Percentiles rank a stretch among this genome's conserved stretches.
phyloP scores from a whole-genome alignment of 208 protist species.

The Leishmania major region DNA sequence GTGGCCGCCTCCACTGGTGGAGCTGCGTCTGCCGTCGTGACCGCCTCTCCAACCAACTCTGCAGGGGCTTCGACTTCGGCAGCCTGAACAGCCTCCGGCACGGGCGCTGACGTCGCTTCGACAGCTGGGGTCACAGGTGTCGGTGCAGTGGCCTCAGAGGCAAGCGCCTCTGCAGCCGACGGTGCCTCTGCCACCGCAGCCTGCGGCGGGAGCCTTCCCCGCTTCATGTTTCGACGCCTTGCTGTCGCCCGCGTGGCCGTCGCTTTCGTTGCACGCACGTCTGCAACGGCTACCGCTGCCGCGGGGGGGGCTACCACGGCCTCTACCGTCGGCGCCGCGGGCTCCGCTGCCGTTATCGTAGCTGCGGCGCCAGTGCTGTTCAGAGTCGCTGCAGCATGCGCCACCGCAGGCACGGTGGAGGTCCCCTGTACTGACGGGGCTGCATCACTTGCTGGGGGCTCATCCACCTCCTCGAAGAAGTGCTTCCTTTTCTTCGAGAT shows the following conservation, averaged over 20 bases:
- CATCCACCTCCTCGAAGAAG: constrained; percentile 1
- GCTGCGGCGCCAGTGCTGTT: not conserved
- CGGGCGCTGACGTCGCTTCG: not conserved
- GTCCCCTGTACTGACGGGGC: not conserved
- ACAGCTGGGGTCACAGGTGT: not conserved
- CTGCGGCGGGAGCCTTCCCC: constrained; percentile 1
- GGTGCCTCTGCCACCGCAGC: not conserved
- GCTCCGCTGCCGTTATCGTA: not conserved
- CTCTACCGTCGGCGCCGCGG: not conserved
- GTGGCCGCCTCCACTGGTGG: not conserved
- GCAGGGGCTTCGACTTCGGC: not conserved
- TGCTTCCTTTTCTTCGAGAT: not conserved
- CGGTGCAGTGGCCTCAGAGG: not conserved
- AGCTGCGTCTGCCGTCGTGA: not conserved
- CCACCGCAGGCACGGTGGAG: not conserved
- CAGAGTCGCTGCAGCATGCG: not conserved
- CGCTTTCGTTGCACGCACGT: not conserved
- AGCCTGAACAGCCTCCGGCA: not conserved
- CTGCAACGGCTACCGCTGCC: not conserved
- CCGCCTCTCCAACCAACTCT: not conserved
- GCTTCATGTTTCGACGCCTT: not conserved
- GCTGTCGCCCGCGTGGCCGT: not conserved
- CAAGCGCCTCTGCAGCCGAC: not conserved
- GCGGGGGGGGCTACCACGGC: not conserved
- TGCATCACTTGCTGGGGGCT: not conserved